Base-by-base conservation (phyloP, 805 yeast genomes). In the Zygotorulaspora danielsina region DNA sequence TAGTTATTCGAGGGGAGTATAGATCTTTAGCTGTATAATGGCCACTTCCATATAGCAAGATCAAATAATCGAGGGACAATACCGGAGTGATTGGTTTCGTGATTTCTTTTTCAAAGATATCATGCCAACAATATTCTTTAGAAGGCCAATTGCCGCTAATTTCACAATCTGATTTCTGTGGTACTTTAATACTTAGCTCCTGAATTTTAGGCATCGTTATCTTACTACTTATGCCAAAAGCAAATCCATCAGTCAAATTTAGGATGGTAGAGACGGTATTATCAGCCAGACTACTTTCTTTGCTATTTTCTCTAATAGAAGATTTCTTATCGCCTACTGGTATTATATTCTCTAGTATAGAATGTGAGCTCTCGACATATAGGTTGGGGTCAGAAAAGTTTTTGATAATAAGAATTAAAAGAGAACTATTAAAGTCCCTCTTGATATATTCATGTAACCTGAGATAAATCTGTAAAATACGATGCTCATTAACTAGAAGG, bases 171-270 rank as follows among this genome's bases (percentile, higher is more conserved):
- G 24, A 24, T 26, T 45, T 34, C 11, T 5, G 10, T 12, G 19
- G 29, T 27, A 44, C 51, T 43, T 64, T 63, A 20, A 63, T 54
- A 26, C 55, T 42, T 22, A 71, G 50, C 36, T 69, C 71, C 38
- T 66, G 70, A 16, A 75, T 56, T 9, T 53, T 46, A 22, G 59
- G 51, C 4, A 56, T 52, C 5, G 52, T 45, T 18, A 70, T 63
- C 45, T 75, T 75, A 50, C 80, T 73, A 0, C 81, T 70, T 2
- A 78, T 57, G 3, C 84, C 84, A 56, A 65, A 74, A 3, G 70
- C 67, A 50, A 67, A 69, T 13, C 71, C 73, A 44, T 67, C 71
- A 32, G 70, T 57, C 24, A 49, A 49, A 7, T 53, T 44, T 7
- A 61, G 41, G 8, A 62, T 22, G 19, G 48, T 49, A 33, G 50